These are phyloP conservation scores for Oryza glaberrima DNA, from an alignment of 176 grass and related monocot genomes.

Conservation along the genomic window DNA sequence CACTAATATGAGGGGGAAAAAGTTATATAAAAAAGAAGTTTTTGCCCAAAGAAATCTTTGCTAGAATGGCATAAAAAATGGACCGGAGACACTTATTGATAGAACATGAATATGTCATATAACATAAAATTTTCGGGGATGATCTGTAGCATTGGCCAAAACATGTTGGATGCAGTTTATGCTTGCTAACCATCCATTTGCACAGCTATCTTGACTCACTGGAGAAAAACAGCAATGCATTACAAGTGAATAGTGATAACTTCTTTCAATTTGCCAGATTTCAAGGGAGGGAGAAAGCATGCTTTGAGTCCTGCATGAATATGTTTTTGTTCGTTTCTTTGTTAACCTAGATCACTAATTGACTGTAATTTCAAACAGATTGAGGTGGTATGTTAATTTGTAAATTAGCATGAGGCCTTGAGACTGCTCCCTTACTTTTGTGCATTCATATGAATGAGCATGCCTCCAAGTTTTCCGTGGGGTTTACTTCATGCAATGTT, in stretches of 20 bases:
- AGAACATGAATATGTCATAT: background rate
- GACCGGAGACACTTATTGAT: background rate
- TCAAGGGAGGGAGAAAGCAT: no score
- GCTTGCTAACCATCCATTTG: background rate
- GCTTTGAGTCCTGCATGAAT: background rate
- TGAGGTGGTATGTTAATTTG: background rate
- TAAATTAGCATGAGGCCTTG: background rate
- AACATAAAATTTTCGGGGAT: background rate
- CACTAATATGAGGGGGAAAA: background rate
- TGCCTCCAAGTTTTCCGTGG: constrained; percentile 9
- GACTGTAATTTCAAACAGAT: background rate
- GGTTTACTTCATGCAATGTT: background rate
- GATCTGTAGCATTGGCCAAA: background rate
- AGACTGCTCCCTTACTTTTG: constrained; percentile 5
- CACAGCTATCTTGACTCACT: background rate
- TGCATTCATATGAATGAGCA: background rate
- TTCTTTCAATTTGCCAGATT: background rate
- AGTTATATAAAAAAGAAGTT: background rate
- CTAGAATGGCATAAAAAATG: background rate
- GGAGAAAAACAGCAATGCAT: constrained; percentile 18
- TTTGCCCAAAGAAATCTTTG: background rate
- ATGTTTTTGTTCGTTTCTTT: background rate
- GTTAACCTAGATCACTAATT: background rate
- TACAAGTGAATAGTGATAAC: background rate
- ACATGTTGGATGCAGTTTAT: background rate